Percentiles rank a stretch among this genome's conserved stretches.
These are phyloP conservation scores for Beauveria varroae DNA, from an alignment of 2,329 filamentous ascomycete genomes.

Conservation along the genomic window DNA sequence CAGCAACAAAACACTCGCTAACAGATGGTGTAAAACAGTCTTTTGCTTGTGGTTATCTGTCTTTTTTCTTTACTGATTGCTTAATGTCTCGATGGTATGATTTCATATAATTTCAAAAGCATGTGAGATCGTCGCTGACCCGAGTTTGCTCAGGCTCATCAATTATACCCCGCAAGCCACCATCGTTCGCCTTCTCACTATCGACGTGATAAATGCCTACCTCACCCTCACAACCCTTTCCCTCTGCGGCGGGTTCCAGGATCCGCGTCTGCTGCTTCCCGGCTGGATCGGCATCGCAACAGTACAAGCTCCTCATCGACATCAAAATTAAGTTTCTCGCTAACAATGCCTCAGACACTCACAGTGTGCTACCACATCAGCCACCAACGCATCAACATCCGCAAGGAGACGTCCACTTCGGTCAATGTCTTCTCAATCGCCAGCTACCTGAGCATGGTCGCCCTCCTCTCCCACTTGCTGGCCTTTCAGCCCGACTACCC, in stretches of 20 bases:
- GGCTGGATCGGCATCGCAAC: slow-evolving; percentile 74
- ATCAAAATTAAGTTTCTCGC: not conserved
- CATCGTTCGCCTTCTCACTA: slow-evolving; percentile 69
- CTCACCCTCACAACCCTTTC: slow-evolving; percentile 65
- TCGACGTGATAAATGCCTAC: slow-evolving; percentile 68
- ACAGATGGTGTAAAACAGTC: slow-evolving; percentile 41
- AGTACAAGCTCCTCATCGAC: slow-evolving; percentile 34
- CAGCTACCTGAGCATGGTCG: slow-evolving; percentile 68
- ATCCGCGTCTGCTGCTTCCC: slow-evolving; percentile 63
- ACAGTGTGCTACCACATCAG: slow-evolving; percentile 70
- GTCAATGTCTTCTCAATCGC: slow-evolving; percentile 69
- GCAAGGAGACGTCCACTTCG: slow-evolving; percentile 71
- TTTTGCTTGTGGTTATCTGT: slow-evolving; percentile 67
- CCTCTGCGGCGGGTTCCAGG: slow-evolving; percentile 60
- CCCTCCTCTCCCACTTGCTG: slow-evolving; percentile 60
- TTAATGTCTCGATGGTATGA: slow-evolving; percentile 73
- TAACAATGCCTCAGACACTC: slow-evolving; percentile 43
- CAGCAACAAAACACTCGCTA: not conserved
- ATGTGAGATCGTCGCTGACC: not conserved
- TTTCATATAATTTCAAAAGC: not conserved
- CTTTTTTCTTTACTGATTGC: slow-evolving; percentile 78
- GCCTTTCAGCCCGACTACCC: slow-evolving; percentile 53
- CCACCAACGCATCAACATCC: slow-evolving; percentile 71
- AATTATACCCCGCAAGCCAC: slow-evolving; percentile 78
- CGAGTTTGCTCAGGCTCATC: slow-evolving; percentile 52